phyloP scores from a whole-genome alignment of 164 flowering plant genomes.

The Annona squamosa region DNA sequence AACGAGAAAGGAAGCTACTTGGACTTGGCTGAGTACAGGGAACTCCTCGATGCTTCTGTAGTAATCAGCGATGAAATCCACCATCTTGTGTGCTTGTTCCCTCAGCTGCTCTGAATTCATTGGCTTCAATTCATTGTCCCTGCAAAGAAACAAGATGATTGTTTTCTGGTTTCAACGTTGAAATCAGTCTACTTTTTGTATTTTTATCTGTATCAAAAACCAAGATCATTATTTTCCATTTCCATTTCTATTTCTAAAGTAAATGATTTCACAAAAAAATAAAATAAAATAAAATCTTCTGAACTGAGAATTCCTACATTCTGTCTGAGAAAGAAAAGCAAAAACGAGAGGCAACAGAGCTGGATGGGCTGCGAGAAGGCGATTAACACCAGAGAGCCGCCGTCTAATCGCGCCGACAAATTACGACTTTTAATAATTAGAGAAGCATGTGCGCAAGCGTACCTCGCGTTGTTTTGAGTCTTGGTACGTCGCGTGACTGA shows the following conservation, averaged over 20 bases:
- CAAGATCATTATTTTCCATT: background rate
- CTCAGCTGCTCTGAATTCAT: slow-evolving; percentile 94
- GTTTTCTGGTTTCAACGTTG: no score
- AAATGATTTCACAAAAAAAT: background rate
- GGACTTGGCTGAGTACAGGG: slow-evolving; percentile 92
- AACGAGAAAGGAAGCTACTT: slow-evolving; percentile 31
- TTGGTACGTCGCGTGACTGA: no score
- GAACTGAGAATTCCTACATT: background rate
- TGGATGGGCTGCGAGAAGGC: background rate
- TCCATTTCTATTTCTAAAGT: background rate
- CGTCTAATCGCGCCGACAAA: background rate
- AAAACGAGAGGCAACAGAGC: background rate
- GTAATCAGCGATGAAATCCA: slow-evolving; percentile 89
- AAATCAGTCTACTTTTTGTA: no score
- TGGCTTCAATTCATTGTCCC: slow-evolving; percentile 49
- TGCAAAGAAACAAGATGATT: slow-evolving; percentile 4
- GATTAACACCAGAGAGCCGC: background rate
- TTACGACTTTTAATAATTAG: background rate
- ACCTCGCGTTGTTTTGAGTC: no score
- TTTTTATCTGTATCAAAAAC: no score
- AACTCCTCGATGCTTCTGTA: slow-evolving; percentile 63
- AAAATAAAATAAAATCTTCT: background rate
- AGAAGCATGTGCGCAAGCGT: no score
- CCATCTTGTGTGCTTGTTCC: slow-evolving; percentile 81
- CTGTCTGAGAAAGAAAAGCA: background rate